Percentiles rank a stretch among this genome's conserved stretches.
These are phyloP conservation scores for Acrocalymma vagum DNA, from an alignment of 2,329 filamentous ascomycete species.

Conservation along the genomic window DNA sequence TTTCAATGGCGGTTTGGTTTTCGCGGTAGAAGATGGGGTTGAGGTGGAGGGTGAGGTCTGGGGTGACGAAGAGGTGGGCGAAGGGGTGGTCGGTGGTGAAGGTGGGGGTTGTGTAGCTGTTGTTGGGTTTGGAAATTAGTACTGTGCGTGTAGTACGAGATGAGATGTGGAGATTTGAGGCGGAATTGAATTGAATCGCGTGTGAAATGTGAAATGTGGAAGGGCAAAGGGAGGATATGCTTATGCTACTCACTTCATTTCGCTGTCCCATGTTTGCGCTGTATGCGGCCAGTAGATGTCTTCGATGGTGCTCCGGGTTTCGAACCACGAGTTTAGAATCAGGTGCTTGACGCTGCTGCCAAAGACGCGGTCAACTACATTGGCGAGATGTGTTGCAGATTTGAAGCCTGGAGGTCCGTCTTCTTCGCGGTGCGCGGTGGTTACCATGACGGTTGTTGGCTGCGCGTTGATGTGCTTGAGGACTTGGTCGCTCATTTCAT, in stretches of 20 bases:
- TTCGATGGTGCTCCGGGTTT: constrained; percentile 1
- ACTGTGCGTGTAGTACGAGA: too few species aligned
- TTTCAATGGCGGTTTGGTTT: not conserved
- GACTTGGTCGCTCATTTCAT: constrained; percentile 8
- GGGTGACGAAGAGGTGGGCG: constrained; percentile 14
- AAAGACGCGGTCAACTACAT: constrained; percentile 13
- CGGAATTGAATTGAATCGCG: too few species aligned
- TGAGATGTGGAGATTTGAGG: too few species aligned
- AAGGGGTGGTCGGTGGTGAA: too few species aligned
- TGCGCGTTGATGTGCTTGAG: constrained; percentile 8
- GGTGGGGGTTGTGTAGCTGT: too few species aligned
- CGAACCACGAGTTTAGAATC: constrained; percentile 6
- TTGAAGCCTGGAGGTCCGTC: constrained; percentile 1
- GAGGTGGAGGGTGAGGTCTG: constrained; percentile 5
- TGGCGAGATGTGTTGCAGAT: constrained; percentile 14
- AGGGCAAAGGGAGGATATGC: too few species aligned
- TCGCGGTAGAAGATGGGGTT: not conserved
- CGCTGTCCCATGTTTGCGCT: not conserved
- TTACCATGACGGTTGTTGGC: constrained; percentile 11
- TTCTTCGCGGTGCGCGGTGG: not conserved
- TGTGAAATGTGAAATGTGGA: too few species aligned
- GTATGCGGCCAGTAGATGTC: constrained; percentile 11
- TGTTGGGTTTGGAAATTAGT: too few species aligned
- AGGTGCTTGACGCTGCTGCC: constrained; percentile 9
- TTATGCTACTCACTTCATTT: too few species aligned